Conservation (phyloP, 2,329 filamentous ascomycete genomes). For the Clarireedia paspali region DNA sequence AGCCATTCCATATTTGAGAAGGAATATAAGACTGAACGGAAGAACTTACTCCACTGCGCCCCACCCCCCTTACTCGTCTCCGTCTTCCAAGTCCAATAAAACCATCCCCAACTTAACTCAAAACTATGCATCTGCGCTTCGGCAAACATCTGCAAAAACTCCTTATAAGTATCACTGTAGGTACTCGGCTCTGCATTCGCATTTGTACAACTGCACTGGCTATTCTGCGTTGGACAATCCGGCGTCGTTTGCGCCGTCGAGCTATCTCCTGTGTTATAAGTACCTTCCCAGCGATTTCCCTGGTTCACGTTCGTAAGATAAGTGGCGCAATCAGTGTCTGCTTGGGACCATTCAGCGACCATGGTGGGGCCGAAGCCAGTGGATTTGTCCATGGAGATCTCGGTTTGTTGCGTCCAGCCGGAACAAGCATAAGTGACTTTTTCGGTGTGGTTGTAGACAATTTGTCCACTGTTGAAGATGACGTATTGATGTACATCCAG, state of each 20-base stretch:
- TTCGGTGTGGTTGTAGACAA: constrained; percentile 70
- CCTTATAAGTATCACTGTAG: constrained; percentile 71
- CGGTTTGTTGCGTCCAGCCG: constrained; percentile 76
- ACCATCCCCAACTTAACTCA: constrained; percentile 93
- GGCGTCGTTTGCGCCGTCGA: constrained; percentile 52
- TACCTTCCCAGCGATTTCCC: constrained; percentile 89
- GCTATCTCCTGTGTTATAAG: constrained; percentile 60
- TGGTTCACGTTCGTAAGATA: constrained; percentile 84
- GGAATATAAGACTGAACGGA: constrained; percentile 43
- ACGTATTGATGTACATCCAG: constrained; percentile 99
- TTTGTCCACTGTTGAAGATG: constrained; percentile 89
- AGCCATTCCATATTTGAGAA: constrained; percentile 47
- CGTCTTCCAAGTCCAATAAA: constrained; percentile 98
- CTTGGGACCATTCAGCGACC: constrained; percentile 95
- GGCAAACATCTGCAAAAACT: constrained; percentile 82
- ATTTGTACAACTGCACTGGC: constrained; percentile 60
- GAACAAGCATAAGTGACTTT: constrained; percentile 84
- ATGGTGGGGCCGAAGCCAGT: constrained; percentile 89
- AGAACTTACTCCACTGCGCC: constrained; percentile 67
- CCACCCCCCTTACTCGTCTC: constrained; percentile 48
- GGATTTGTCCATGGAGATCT: constrained; percentile 60
- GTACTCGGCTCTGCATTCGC: constrained; percentile 66
- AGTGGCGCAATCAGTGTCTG: constrained; percentile 86
- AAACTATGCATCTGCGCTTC: constrained; percentile 95
- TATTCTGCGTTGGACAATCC: constrained; percentile 63